Evolutionary conservation across 1,139 yeast species (phyloP).

Genomic region (Magnusiomyces paraingens): DNA sequence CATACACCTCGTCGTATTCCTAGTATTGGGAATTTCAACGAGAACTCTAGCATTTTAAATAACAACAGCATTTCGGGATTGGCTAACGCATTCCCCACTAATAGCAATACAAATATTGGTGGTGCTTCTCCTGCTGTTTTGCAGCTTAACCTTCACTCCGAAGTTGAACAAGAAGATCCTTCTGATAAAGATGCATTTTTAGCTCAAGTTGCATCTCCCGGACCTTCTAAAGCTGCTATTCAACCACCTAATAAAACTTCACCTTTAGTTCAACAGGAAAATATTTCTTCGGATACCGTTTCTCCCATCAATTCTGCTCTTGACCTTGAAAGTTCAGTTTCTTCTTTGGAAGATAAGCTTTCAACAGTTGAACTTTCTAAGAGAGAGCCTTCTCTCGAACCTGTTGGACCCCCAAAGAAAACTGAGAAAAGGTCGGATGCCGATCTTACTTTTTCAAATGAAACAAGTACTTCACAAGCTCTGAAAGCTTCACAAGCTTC

Average conservation of each 20-base stretch:
- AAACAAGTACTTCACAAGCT: background rate
- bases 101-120: too few species aligned
- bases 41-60: background rate
- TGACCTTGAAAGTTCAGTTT: too few species aligned
- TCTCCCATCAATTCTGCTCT: too few species aligned
- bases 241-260: conserved; percentile 14
- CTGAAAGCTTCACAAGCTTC: background rate
- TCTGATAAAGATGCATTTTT: conserved; percentile 8
- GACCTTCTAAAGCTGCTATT: conserved; percentile 11
- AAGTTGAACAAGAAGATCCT: background rate
- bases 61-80: too few species aligned
- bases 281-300: too few species aligned
- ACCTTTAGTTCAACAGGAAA: background rate
- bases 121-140: too few species aligned
- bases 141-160: background rate
- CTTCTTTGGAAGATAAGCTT: background rate
- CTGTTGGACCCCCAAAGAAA: too few species aligned
- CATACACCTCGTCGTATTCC: conserved; percentile 16
- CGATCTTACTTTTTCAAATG: too few species aligned
- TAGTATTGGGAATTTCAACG: conserved; percentile 10
- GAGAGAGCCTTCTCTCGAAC: background rate
- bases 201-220: conserved; percentile 2
- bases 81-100: too few species aligned
- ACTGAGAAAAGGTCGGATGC: too few species aligned
- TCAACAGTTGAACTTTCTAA: background rate